Evolutionary conservation across 768 basidiomycete species (phyloP).

Genomic region (Pisolithus sp.): DNA sequence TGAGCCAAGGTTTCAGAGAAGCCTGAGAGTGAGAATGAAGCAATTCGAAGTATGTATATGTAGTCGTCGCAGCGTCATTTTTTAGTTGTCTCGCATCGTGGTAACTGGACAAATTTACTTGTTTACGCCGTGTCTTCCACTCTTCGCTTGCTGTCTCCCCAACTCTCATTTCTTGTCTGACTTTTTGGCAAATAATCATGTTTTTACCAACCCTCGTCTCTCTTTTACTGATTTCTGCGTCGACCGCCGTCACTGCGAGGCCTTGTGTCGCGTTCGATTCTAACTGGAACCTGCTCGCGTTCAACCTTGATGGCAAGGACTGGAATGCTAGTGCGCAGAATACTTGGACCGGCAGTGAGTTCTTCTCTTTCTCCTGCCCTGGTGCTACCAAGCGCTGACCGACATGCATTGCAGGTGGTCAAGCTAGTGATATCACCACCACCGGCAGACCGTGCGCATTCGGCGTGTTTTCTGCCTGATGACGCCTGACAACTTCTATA

Average conservation of each 20-base stretch:
- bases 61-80: no score
- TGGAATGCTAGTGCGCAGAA: slow-evolving; percentile 70
- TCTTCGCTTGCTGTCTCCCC: background rate
- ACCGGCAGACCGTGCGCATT: slow-evolving; percentile 68
- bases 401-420: slow-evolving; percentile 16
- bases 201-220: slow-evolving; percentile 40
- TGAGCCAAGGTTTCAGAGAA: background rate
- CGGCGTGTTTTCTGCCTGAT: background rate
- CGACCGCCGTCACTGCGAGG: slow-evolving; percentile 30
- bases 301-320: slow-evolving; percentile 80
- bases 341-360: slow-evolving; percentile 57
- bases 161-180: background rate
- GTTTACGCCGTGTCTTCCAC: background rate
- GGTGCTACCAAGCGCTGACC: background rate
- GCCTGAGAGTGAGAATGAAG: no score
- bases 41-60: no score
- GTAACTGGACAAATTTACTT: no score
- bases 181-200: slow-evolving; percentile 23
- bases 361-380: background rate
- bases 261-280: slow-evolving; percentile 78
- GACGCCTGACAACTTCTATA: slow-evolving; percentile 20
- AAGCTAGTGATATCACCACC: slow-evolving; percentile 62
- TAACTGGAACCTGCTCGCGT: slow-evolving; percentile 78
- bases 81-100: no score
- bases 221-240: slow-evolving; percentile 43